phyloP scores from a whole-genome alignment of 805 yeast genomes.

The Zygoascus biomembranicola region DNA sequence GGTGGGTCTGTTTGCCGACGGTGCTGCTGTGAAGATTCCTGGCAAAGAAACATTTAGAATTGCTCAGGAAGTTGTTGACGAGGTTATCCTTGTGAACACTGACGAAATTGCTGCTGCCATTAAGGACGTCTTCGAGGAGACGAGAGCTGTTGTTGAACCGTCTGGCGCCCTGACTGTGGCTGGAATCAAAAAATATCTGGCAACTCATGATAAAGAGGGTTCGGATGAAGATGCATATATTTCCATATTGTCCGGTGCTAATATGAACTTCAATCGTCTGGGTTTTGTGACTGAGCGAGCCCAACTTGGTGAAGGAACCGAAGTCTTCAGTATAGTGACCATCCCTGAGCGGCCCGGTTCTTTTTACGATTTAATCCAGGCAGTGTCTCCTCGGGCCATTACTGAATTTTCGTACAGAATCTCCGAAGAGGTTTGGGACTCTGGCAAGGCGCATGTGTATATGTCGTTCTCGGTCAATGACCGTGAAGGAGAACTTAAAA shows the following conservation, averaged over 20 bases:
- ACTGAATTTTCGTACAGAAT: slow-evolving; percentile 93
- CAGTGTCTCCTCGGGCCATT: slow-evolving; percentile 79
- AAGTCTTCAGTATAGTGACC: slow-evolving; percentile 81
- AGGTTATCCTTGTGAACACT: slow-evolving; percentile 72
- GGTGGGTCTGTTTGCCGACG: slow-evolving; percentile 98
- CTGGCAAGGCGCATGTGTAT: slow-evolving; percentile 59
- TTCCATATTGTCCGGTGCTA: slow-evolving; percentile 90
- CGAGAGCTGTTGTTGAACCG: slow-evolving; percentile 90
- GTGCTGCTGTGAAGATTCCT: slow-evolving; percentile 85
- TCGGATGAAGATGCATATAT: slow-evolving; percentile 66
- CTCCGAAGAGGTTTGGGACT: slow-evolving; percentile 31
- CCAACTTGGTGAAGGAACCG: slow-evolving; percentile 96
- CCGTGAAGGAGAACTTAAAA: slow-evolving; percentile 61
- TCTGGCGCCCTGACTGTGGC: slow-evolving; percentile 97
- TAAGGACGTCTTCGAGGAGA: slow-evolving; percentile 93
- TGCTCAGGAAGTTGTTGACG: slow-evolving; percentile 75
- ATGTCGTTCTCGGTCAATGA: slow-evolving; percentile 77
- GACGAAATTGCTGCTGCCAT: slow-evolving; percentile 97
- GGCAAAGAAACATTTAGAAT: slow-evolving; percentile 91
- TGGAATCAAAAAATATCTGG: slow-evolving; percentile 78
- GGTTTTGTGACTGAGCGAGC: slow-evolving; percentile 97
- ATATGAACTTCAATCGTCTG: slow-evolving; percentile 94
- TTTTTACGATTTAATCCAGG: slow-evolving; percentile 64
- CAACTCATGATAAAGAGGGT: slow-evolving; percentile 51
- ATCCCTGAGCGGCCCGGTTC: slow-evolving; percentile 94